A percentile compares a stretch with the other conserved stretches of the same genome.
These are phyloP conservation scores for Ilyonectria sp. DNA, from an alignment of 2,329 filamentous ascomycete genomes.

Conservation along the genomic window DNA sequence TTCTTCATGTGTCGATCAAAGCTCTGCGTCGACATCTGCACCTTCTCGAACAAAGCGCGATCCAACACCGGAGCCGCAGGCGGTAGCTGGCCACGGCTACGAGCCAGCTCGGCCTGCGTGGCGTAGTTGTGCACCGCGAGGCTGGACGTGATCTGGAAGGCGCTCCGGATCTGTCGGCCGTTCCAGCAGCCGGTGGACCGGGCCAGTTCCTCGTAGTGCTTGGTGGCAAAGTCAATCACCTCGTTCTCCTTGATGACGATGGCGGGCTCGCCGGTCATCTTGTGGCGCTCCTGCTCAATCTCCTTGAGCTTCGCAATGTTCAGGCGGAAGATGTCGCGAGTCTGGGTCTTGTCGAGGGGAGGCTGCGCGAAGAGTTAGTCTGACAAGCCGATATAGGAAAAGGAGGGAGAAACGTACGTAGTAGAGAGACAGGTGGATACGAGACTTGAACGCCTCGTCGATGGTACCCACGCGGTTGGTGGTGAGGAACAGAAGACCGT, in stretches of 20 bases:
- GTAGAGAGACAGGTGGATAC: conserved; percentile 62
- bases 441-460: conserved; percentile 65
- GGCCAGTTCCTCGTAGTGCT: conserved; percentile 52
- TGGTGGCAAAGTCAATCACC: conserved; percentile 54
- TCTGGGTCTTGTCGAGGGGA: conserved; percentile 56
- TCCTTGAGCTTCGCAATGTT: conserved; percentile 57
- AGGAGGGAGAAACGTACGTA: conserved; percentile 48
- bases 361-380: conserved; percentile 41
- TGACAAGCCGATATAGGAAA: background rate
- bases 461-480: conserved; percentile 65
- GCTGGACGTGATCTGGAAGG: conserved; percentile 55
- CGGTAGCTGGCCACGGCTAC: conserved; percentile 50
- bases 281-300: conserved; percentile 54
- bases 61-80: conserved; percentile 56
- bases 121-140: conserved; percentile 56
- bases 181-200: conserved; percentile 53
- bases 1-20: conserved; percentile 61
- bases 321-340: conserved; percentile 58
- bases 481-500: conserved; percentile 64
- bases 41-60: conserved; percentile 57
- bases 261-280: conserved; percentile 54
- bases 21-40: conserved; percentile 60
- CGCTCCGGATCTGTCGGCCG: conserved; percentile 57
- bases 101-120: conserved; percentile 49
- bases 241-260: conserved; percentile 54